Conservation (phyloP, 129 eudicot species). For the Pulicaria dysenterica region DNA sequence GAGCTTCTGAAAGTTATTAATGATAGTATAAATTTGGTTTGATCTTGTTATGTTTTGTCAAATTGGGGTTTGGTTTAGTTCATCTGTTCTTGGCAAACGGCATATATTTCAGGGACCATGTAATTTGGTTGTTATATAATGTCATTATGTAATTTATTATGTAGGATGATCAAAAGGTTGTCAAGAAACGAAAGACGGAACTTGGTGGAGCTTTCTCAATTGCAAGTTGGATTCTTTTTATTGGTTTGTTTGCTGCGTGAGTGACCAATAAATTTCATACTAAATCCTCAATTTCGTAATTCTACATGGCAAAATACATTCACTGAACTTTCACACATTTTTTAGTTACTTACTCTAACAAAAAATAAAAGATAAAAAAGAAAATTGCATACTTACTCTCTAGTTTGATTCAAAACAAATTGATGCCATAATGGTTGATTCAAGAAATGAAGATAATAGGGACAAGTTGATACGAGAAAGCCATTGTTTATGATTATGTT, state of each 20-base stretch:
- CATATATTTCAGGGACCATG: neutral
- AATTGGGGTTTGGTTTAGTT: neutral
- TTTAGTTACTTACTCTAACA: neutral
- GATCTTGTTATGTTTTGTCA: neutral
- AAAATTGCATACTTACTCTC: neutral
- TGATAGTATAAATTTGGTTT: neutral
- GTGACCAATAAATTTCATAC: slow-evolving; percentile 31
- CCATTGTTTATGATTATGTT: neutral
- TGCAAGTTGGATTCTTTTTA: slow-evolving; percentile 94
- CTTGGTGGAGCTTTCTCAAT: slow-evolving; percentile 97
- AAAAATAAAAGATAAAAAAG: neutral
- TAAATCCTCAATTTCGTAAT: slow-evolving; percentile 17
- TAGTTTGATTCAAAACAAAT: neutral
- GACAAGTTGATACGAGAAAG: neutral
- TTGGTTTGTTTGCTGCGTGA: slow-evolving; percentile 89
- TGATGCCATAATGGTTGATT: neutral
- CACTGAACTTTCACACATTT: slow-evolving; percentile 1
- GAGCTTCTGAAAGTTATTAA: neutral
- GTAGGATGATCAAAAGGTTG: slow-evolving; percentile 91
- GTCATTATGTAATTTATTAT: slow-evolving; percentile 1
- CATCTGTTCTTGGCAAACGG: neutral
- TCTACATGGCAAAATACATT: slow-evolving; percentile 6
- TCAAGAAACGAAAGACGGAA: slow-evolving; percentile 89
- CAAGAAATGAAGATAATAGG: no score
- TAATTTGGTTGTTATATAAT: neutral